Evolutionary conservation across 2,329 filamentous ascomycete species (phyloP), one percentile per base, ranked within the genome.

Genomic region (Xylaria digitata): DNA sequence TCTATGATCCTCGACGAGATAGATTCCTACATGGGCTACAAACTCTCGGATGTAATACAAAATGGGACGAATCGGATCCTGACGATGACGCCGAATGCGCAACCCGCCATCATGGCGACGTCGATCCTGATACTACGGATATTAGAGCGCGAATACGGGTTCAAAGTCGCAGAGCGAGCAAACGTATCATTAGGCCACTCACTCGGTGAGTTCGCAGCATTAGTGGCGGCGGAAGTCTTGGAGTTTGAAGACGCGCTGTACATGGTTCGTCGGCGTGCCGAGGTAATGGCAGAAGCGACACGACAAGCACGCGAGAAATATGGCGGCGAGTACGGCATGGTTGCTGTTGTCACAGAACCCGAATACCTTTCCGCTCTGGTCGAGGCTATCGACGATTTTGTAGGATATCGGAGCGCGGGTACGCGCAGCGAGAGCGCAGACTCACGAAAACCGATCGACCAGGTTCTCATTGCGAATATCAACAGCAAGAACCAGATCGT

Each of bases 401-500:
- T 96, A 17, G 90, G 89, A 17, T 87, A 92, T 71, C 85, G 86
- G 55, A 85, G 85, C 67, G 83, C 86, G n/a, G 89, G 89, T 32
- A 83, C 86, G 66, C 91, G 90, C 75, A 86, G 86, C 61, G 91
- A 94, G 77, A 89, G 87, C 72, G 86, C 85, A 67, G 84, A 89
- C 70, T 86, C 92, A 71, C 80, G 89, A 34, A 91, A 92, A 19
- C 88, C 93, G 3, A 93, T 96, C 61, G 88, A 96, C 76, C 92
- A 97, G 79, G 94, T 97, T 57, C 84, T 91, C 72, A 94, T 98
- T 73, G 95, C 94, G 66, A 97, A 98, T 80, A 89, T 97, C 81
- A 98, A 98, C 82, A 93, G 90, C 78, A 96, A 94, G 82, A 97
- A 97, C 77, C 95, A 98, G 81, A 97, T 98, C 74, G 95, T 97